Base-by-base conservation (phyloP, 805 yeast genomes). In the Spathaspora boniae region DNA sequence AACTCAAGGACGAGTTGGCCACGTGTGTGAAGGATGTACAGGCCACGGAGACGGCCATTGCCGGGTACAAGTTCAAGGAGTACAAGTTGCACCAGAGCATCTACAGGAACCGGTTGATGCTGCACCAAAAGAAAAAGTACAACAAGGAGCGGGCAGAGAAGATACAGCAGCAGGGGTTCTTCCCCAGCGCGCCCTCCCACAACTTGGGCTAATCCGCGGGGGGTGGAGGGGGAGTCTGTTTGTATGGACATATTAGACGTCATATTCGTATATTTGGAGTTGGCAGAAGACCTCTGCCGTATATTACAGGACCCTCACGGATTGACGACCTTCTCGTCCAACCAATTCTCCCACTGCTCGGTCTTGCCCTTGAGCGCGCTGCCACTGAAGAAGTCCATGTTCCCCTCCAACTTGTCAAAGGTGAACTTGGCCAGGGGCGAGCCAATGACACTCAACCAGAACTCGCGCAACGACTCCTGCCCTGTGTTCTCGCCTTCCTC, bases 281-380 rank as follows among this genome's bases (percentile, higher is more conserved):
- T n/a, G n/a, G n/a, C n/a, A n/a, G n/a, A n/a, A n/a, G n/a, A n/a
- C n/a, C n/a, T n/a, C n/a, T n/a, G n/a, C n/a, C n/a, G n/a, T n/a
- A n/a, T n/a, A n/a, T n/a, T n/a, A n/a, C n/a, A n/a, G n/a, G n/a
- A n/a, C n/a, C n/a, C n/a, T 6, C 26, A 35, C 29, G 33, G 56
- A 44, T 84, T 84, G 18, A 80, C 83, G 9, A 81, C 82, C 46
- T 75, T 71, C 53, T 82, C 89, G 44, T 78, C 82, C 22, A 89
- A 67, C 96, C 96, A 89, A 44, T 79, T 71, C 44, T 72, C 76
- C 87, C 95, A 84, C 14, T 62, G 61, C 4, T 62, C 72, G 24
- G 74, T 60, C 21, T 80, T 73, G 11, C 63, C 60, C 45, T 77
- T 76, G 51, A 68, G 60, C 2, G 84, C 83, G 44, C 89, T 82